phyloP scores from a whole-genome alignment of 1,284 basidiomycete species.

The Rhodotorula sp. region DNA sequence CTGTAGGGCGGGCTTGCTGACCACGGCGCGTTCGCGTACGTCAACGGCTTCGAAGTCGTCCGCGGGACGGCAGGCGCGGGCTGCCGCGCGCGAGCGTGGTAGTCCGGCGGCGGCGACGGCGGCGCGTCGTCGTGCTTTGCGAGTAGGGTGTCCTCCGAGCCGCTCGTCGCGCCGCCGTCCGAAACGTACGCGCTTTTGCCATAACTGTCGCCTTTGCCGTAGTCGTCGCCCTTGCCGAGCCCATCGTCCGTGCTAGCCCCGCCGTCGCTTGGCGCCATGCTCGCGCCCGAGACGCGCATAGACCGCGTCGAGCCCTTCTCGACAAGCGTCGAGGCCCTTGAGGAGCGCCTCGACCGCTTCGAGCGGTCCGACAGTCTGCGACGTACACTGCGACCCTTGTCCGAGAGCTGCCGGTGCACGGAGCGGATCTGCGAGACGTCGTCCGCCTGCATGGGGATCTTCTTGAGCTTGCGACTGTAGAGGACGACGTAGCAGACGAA shows the following conservation, averaged over 20 bases:
- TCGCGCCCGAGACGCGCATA: too few species aligned
- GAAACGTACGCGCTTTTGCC: background rate
- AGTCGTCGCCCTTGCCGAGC: background rate
- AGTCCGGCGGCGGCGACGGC: too few species aligned
- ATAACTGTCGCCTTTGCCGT: background rate
- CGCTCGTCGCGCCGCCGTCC: background rate
- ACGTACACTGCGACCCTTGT: background rate
- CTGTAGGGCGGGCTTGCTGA: background rate
- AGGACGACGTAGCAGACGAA: conserved; percentile 12
- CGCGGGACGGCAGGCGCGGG: background rate
- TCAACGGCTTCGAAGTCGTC: background rate
- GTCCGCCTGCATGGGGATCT: background rate
- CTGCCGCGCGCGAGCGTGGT: background rate
- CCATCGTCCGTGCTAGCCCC: background rate
- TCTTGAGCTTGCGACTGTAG: background rate
- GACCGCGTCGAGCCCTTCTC: background rate
- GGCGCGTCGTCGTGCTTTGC: background rate
- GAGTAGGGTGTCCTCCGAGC: background rate
- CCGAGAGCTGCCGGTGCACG: background rate
- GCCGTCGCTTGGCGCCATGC: background rate
- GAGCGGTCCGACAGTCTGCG: background rate
- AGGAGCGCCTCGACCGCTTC: background rate
- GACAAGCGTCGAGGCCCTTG: background rate
- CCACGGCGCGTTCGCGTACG: too few species aligned
- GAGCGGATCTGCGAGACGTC: background rate